These are phyloP conservation scores for Citrus mangshanensis DNA, from an alignment of 345 rosid species.

Conservation along the genomic window DNA sequence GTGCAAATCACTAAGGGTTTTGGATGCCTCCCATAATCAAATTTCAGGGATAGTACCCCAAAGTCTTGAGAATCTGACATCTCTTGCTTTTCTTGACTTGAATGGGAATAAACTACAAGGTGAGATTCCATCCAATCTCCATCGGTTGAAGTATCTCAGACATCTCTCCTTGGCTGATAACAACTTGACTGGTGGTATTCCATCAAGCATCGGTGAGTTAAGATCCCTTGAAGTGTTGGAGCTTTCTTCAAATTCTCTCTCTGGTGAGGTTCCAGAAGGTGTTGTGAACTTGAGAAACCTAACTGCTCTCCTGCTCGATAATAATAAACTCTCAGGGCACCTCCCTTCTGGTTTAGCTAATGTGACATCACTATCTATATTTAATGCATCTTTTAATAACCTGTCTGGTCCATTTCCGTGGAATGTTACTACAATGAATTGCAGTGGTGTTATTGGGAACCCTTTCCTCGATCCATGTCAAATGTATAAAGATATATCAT, in stretches of 20 bases:
- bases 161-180: slow-evolving; percentile 24
- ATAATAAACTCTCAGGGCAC: slow-evolving; percentile 14
- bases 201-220: slow-evolving; percentile 6
- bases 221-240: slow-evolving; percentile 1
- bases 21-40: slow-evolving; percentile 29
- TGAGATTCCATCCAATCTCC: slow-evolving; percentile 18
- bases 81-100: slow-evolving; percentile 26
- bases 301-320: slow-evolving; percentile 16
- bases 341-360: slow-evolving; percentile 9
- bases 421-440: slow-evolving; percentile 13
- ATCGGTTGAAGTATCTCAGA: slow-evolving; percentile 16
- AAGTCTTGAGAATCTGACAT: slow-evolving; percentile 25
- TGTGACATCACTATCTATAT: neutral
- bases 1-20: slow-evolving; percentile 25
- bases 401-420: neutral
- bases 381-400: slow-evolving; percentile 13
- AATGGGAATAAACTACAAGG: slow-evolving; percentile 26
- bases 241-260: slow-evolving; percentile 11
- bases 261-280: slow-evolving; percentile 6
- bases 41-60: slow-evolving; percentile 23
- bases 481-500: neutral
- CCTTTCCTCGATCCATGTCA: neutral
- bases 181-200: slow-evolving; percentile 21
- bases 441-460: slow-evolving; percentile 7
- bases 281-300: slow-evolving; percentile 11